Percentiles rank a stretch among this genome's conserved stretches.
Evolutionary conservation across 2,329 filamentous ascomycete species (phyloP).

Genomic region (Magnaporthiopsis poae): DNA sequence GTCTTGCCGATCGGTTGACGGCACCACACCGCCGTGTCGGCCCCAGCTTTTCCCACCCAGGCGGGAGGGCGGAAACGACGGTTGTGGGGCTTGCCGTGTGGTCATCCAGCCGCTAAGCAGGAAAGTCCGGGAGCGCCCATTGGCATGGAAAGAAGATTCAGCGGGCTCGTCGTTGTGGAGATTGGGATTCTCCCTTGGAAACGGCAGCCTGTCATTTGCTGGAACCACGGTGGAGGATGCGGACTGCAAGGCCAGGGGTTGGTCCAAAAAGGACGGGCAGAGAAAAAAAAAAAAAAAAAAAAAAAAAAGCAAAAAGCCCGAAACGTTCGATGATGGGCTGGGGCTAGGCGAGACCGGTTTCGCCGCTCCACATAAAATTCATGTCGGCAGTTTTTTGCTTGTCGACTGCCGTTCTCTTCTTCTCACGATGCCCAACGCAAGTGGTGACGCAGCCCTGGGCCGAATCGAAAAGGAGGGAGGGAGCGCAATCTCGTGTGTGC

Average conservation of each 20-base stretch:
- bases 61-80: neutral
- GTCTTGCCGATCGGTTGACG: neutral
- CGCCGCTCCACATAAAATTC: neutral
- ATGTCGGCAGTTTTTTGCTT: neutral
- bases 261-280: too few species aligned
- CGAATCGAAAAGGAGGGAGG: too few species aligned
- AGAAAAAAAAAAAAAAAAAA: too few species aligned
- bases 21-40: neutral
- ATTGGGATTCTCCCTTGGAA: neutral
- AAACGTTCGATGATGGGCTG: neutral
- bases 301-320: neutral
- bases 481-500: too few species aligned
- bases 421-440: too few species aligned
- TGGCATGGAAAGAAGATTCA: neutral
- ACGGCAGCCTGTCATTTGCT: neutral
- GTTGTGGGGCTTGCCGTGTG: neutral
- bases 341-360: neutral
- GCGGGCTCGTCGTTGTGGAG: neutral
- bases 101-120: neutral
- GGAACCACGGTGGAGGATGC: too few species aligned
- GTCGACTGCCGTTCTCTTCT: neutral
- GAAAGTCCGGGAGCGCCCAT: neutral
- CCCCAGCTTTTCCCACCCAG: neutral
- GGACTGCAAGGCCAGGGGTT: too few species aligned
- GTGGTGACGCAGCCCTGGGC: too few species aligned